Base-by-base conservation (phyloP, 257 asterid species). In the Orobanche coerulescens region DNA sequence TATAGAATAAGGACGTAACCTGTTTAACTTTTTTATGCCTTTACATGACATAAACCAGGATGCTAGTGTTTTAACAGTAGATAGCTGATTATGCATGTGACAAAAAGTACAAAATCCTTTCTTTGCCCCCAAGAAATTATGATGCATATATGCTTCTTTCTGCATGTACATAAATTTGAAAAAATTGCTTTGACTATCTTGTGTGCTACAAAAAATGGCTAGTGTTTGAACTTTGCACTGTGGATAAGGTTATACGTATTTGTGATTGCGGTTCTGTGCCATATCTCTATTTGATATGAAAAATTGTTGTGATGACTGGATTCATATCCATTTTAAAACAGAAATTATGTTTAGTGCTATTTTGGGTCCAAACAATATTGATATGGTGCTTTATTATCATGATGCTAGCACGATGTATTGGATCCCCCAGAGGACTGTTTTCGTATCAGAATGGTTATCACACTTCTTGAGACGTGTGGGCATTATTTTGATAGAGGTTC, bases 401-500 rank as follows among this genome's bases (percentile, higher is more conserved):
- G 70, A 60, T 61, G 14, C 58, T 49, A 92, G 99, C 99, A 93
- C 84, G 95, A 89, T 75, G 66, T 55, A 4, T 65, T 93, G 88
- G 99, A 93, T 72, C 99, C 97, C 31, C 92, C 95, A 39, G 97
- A 90, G 78, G 99, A 93, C 74, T 86, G 87, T 71, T 93, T 93
- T 50, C 99, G 99, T 48, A 82, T 89, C 74, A 84, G 99, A 79
- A 81, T 89, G 96, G 88, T 87, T 54, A 63, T 89, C 68, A 83
- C 86, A 46, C 99, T 93, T 78, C 96, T 93, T 61, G 90, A 86
- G 84, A 89, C 99, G 4, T 89, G 99, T 64, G 99, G 99, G 60
- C 99, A 93, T 73, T 93, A 93, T 78, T 93, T 93, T 82, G 96
- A 83, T 73, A 81, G 95, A 75, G 99, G 99, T 67, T 89, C 97